Evolutionary conservation across 305 asterid species (phyloP).

Genomic region (Fraxinus dipetala): DNA sequence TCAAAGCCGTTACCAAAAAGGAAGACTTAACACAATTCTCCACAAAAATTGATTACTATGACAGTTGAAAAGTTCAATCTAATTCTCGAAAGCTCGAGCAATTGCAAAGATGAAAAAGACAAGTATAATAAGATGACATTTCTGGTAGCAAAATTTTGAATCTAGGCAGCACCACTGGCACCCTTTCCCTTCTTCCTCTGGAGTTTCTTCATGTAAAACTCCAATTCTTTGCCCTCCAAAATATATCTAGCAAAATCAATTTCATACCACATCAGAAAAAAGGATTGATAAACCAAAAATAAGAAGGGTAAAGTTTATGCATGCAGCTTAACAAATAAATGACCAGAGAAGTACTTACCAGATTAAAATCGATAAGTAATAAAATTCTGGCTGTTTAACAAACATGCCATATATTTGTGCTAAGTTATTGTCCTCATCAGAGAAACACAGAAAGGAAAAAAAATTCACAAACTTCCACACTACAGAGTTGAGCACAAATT

Average conservation of each 20-base stretch:
- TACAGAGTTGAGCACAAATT: neutral
- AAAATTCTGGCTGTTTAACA: neutral
- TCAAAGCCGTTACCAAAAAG: neutral
- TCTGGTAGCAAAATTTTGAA: neutral
- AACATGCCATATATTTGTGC: neutral
- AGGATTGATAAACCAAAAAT: neutral
- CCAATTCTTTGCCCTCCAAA: conserved; percentile 57
- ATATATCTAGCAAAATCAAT: conserved; percentile 36
- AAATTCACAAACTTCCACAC: neutral
- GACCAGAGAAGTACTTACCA: neutral
- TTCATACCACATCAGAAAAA: neutral
- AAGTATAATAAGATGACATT: neutral
- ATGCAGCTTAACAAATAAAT: neutral
- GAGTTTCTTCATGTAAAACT: conserved; percentile 54
- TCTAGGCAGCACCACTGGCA: conserved; percentile 32
- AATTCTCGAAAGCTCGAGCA: conserved; percentile 11
- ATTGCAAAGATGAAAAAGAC: neutral
- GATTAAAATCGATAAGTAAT: neutral
- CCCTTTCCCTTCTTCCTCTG: conserved; percentile 63
- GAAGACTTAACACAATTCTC: neutral
- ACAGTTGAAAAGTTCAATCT: conserved; percentile 4
- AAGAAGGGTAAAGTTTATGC: neutral
- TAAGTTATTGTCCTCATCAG: neutral
- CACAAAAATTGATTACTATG: conserved; percentile 9
- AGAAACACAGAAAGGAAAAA: neutral